Evolutionary conservation across 371 early-diverging fungal genomes (phyloP).

Genomic region (Rhizopus microsporus): DNA sequence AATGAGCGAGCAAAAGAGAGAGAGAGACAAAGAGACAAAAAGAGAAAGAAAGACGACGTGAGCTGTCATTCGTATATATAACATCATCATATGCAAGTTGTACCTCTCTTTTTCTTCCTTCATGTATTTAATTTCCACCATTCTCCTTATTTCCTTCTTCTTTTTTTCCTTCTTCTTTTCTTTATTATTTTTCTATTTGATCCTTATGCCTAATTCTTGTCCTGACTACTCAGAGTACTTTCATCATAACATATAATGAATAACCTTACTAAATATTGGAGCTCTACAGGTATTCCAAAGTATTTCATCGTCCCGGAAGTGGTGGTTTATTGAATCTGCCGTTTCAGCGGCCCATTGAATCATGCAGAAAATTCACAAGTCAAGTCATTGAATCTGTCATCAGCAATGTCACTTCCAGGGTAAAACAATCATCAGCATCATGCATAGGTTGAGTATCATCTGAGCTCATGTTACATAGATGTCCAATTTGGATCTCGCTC

Average conservation of each 20-base stretch:
- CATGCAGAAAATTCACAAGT: conserved; percentile 47
- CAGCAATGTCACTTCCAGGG: conserved; percentile 40
- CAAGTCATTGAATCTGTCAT: conserved; percentile 39
- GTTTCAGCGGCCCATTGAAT: conserved; percentile 45
- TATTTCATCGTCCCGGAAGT: conserved; percentile 44
- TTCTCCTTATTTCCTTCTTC: conserved; percentile 4
- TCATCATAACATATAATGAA: not conserved
- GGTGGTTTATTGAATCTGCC: conserved; percentile 39
- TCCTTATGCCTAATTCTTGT: conserved; percentile 17
- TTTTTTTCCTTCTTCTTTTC: conserved; percentile 11
- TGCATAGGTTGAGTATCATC: not conserved
- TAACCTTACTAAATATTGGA: not conserved
- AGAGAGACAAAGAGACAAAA: too few species aligned
- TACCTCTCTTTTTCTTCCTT: too few species aligned
- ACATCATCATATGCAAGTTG: too few species aligned
- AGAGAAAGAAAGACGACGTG: too few species aligned
- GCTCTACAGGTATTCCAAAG: conserved; percentile 24
- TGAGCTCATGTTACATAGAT: conserved; percentile 24
- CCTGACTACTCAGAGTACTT: conserved; percentile 30
- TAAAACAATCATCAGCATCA: conserved; percentile 15
- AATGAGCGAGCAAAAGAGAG: too few species aligned
- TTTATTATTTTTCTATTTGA: conserved; percentile 5
- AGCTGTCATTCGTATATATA: not conserved
- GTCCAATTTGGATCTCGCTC: conserved; percentile 48
- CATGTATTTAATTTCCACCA: not conserved